phyloP scores from a whole-genome alignment of 2,329 filamentous ascomycete species.

The Fusarium virguliforme region DNA sequence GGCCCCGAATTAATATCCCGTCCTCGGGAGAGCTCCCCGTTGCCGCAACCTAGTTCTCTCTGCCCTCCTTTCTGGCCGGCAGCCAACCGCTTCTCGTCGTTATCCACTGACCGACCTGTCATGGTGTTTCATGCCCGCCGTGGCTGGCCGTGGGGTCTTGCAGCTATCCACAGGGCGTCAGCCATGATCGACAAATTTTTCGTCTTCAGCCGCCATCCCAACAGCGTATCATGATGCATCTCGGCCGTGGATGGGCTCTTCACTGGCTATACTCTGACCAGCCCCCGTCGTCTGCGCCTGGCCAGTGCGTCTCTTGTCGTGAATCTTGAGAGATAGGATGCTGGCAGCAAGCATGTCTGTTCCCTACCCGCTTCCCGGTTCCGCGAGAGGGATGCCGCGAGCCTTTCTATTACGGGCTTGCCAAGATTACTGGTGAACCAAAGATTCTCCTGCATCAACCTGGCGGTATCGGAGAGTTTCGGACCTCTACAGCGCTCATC shows the following conservation, averaged over 20 bases:
- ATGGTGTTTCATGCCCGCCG: slow-evolving; percentile 2
- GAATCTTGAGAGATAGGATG: slow-evolving; percentile 1
- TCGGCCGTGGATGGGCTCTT: slow-evolving; percentile 17
- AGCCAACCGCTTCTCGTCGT: not conserved
- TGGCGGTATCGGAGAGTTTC: slow-evolving; percentile 2
- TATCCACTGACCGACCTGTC: not conserved
- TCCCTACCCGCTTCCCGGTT: not conserved
- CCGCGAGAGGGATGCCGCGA: not conserved
- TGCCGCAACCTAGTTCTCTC: slow-evolving; percentile 29
- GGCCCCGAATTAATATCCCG: slow-evolving; percentile 35
- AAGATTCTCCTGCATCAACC: not conserved
- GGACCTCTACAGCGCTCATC: not conserved
- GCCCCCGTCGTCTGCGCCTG: not conserved
- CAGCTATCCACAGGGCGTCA: slow-evolving; percentile 8
- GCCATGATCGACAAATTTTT: slow-evolving; percentile 1
- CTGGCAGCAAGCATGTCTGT: not conserved
- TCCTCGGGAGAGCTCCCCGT: slow-evolving; percentile 39
- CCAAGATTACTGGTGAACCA: not conserved
- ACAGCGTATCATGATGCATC: slow-evolving; percentile 30
- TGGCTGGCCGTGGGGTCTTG: slow-evolving; percentile 10
- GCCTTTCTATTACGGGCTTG: slow-evolving; percentile 2
- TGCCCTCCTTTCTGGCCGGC: slow-evolving; percentile 15
- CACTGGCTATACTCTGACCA: slow-evolving; percentile 23
- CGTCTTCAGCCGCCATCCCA: slow-evolving; percentile 5
- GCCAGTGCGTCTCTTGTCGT: not conserved